Percentiles rank a stretch among this genome's conserved stretches.
phyloP scores from a whole-genome alignment of 768 basidiomycete genomes.

The Lyophyllum atratum region DNA sequence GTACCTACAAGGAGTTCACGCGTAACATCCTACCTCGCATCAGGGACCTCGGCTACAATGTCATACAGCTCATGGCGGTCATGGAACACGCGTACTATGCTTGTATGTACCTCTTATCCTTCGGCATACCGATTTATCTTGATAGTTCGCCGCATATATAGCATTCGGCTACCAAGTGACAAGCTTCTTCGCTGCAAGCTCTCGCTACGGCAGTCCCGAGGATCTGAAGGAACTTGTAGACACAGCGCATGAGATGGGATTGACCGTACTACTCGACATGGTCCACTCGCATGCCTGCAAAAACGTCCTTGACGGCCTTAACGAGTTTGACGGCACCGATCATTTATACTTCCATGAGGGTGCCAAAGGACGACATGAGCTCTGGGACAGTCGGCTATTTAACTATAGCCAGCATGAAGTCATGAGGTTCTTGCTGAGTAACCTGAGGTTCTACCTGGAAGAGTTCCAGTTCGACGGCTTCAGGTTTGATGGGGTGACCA shows the following conservation, averaged over 20 bases:
- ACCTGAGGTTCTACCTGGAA: constrained; percentile 94
- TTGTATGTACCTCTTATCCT: constrained; percentile 51
- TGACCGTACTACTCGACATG: constrained; percentile 92
- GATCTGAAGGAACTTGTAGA: constrained; percentile 95
- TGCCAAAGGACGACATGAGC: constrained; percentile 84
- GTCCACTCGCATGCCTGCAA: constrained; percentile 99
- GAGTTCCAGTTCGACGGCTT: constrained; percentile 97
- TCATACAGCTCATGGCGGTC: constrained; percentile 97
- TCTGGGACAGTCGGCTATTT: constrained; percentile 98
- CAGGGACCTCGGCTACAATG: constrained; percentile 90
- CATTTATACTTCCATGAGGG: constrained; percentile 98
- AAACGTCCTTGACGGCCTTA: constrained; percentile 94
- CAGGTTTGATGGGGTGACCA: constrained; percentile 98
- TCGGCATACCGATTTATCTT: background rate
- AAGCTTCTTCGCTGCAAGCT: constrained; percentile 95
- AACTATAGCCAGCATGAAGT: constrained; percentile 97
- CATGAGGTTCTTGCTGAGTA: constrained; percentile 90
- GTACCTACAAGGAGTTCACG: constrained; percentile 96
- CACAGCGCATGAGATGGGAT: constrained; percentile 89
- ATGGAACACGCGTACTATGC: constrained; percentile 99
- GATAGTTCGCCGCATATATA: constrained; percentile 27
- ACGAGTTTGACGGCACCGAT: constrained; percentile 96
- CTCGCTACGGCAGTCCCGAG: constrained; percentile 94
- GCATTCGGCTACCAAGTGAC: constrained; percentile 99
- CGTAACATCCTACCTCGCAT: constrained; percentile 83